Evolutionary conservation across 768 basidiomycete genomes (phyloP), one percentile per base, ranked within the genome.

Genomic region (Crucibulum laeve): DNA sequence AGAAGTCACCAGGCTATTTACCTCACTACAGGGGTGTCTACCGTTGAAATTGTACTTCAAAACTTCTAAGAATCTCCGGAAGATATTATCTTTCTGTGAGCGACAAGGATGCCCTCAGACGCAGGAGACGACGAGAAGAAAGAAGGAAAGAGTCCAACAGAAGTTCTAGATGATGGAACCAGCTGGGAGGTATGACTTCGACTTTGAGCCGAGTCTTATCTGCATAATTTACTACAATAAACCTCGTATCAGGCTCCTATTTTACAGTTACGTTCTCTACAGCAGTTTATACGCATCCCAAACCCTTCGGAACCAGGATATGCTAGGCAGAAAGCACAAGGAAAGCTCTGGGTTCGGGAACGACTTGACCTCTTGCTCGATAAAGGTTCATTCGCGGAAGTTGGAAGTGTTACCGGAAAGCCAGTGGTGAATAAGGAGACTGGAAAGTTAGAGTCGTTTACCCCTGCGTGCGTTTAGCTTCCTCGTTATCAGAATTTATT

Each of bases 261-360:
- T 4, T 50, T 54, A 10, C 53, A 59, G 25, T 38, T 68, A 6
- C 55, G 54, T 38, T 58, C 61, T 38, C 62, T 68, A 30, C 65
- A 66, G 40, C 44, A 43, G 21, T 48, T 65, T 3, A 55, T 65
- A 33, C 63, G 56, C 25, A 45, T 48, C 1, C 67, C 68, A 25
- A 64, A 67, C 39, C 49, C 56, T 14, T 49, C 58, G 13, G 64
- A 68, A 40, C 63, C 65, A 28, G 68, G 68, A 33, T 70, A 70
- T 45, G 57, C 62, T 19, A 58, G 68, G 11, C 68, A 70, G 49
- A 67, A 65, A 42, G 57, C 56, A 3, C 63, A 64, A 43, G 56
- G 55, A 11, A 70, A 70, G 36, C 57, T 70, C 6, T 70, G 68
- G 68, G 65, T 70, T 37, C 64, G 64, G 13, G 67, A 70, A 46